Conservation (phyloP, 495 filamentous ascomycete genomes). For the Penicillium bovifimosum region DNA sequence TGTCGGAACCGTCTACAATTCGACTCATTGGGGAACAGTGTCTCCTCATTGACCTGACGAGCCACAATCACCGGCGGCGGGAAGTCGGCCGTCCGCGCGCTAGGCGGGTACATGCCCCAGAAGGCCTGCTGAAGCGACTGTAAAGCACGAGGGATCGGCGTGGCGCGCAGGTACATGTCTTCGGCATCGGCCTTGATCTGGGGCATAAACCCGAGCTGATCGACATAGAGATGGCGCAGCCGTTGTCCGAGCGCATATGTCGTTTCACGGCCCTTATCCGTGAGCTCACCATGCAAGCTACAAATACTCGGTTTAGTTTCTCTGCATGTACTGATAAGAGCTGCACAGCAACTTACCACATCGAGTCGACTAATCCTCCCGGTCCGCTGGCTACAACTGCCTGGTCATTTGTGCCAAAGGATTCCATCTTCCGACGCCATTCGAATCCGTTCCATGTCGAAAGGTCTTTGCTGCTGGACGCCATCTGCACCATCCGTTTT, state of each 20-base stretch:
- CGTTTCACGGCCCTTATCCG: conserved; percentile 77
- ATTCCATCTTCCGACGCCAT: conserved; percentile 76
- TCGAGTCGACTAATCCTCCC: conserved; percentile 60
- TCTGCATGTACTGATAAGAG: neutral
- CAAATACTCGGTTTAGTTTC: neutral
- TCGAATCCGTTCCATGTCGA: conserved; percentile 61
- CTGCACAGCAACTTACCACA: conserved; percentile 50
- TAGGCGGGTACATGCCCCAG: conserved; percentile 77
- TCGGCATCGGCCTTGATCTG: conserved; percentile 55
- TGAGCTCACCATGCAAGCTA: conserved; percentile 78
- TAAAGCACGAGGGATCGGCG: conserved; percentile 76
- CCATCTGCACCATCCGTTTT: conserved; percentile 62
- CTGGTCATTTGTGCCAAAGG: conserved; percentile 67
- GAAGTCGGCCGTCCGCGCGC: conserved; percentile 57
- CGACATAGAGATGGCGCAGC: conserved; percentile 77
- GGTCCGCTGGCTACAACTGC: conserved; percentile 63
- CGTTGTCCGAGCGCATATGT: conserved; percentile 76
- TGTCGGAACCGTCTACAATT: conserved; percentile 82
- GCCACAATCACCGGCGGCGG: conserved; percentile 70
- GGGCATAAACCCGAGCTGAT: conserved; percentile 83
- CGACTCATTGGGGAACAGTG: conserved; percentile 83
- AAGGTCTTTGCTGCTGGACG: conserved; percentile 53
- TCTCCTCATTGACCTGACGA: conserved; percentile 72
- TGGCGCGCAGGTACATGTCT: conserved; percentile 79
- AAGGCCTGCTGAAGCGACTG: conserved; percentile 89